Evolutionary conservation across 2,329 filamentous ascomycete species (phyloP), one percentile per base, ranked within the genome.

Genomic region (Pleoardoris graminearum): DNA sequence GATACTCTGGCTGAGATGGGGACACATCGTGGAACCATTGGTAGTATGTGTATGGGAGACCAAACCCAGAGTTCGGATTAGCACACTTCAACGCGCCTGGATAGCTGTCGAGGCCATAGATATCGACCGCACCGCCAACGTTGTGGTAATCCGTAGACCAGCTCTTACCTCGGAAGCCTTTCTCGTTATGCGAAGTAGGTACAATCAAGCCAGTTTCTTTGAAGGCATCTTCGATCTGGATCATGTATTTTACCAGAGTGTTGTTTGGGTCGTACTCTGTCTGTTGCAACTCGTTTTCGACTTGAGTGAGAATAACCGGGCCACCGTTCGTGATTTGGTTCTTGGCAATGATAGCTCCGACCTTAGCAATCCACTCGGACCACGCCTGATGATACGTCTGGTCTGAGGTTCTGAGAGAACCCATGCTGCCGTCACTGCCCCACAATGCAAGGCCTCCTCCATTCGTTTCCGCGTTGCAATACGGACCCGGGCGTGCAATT

Each of bases 21-120:
- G 80, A 80, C 50, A 81, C 81, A 35, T 80, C 79, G n/a, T 77
- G 73, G 56, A 84, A 84, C 79, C 80, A 83, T 55, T 83, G 76
- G 53, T 80, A 79, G 58, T 84, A 85, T 4, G 75, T 82, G 22
- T 80, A 75, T 2, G 80, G 74, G 1, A 82, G 65, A 23, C 71
- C 78, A 59, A 82, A 83, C 1, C 79, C 80, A 6, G 71, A 68
- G 38, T 78, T 67, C 0, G 72, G 72, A 48, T 82, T 80, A 1
- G 76, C 80, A 61, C 81, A 83, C 7, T 77, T 78, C 8, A 79
- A 58, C 0, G 80, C 77, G 23, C 76, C 77, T 0, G 78, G 76
- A 50, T 80, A 80, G 33, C 66, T 73, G 55, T 80, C 78, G 1
- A 80, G 57, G 1, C 77, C 79, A 43, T 80, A 80, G 7, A 81